Conservation (phyloP, 495 filamentous ascomycete genomes). For the Coniosporium apollinis region DNA sequence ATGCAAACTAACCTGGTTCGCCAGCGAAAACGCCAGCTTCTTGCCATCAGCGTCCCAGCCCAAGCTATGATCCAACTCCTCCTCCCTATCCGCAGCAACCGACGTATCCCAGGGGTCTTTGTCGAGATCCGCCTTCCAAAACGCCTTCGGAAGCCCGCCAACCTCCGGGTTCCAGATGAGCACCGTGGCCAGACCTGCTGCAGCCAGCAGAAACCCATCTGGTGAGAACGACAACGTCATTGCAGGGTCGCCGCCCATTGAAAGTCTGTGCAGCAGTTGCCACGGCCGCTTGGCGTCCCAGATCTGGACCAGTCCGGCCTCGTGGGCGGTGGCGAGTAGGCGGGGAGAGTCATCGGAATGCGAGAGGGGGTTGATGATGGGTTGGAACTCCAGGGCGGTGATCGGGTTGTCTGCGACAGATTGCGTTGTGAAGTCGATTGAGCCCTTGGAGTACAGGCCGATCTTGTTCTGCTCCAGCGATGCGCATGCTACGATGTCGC, state of each 20-base stretch:
- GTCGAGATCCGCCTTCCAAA: slow-evolving; percentile 17
- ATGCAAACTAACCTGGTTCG: slow-evolving; percentile 41
- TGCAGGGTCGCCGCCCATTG: slow-evolving; percentile 6
- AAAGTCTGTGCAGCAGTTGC: slow-evolving; percentile 5
- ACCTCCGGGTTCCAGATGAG: slow-evolving; percentile 18
- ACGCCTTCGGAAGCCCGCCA: slow-evolving; percentile 8
- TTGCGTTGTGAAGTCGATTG: slow-evolving; percentile 5
- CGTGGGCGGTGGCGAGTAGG: slow-evolving; percentile 1
- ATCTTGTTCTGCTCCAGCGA: slow-evolving; percentile 3
- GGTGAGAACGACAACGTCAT: slow-evolving; percentile 1
- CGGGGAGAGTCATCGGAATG: slow-evolving; percentile 1
- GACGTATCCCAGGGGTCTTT: slow-evolving; percentile 17
- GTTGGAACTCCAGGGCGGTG: slow-evolving; percentile 9
- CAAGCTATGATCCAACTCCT: slow-evolving; percentile 32
- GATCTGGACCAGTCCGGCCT: slow-evolving; percentile 4
- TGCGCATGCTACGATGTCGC: slow-evolving; percentile 10
- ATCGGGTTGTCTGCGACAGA: slow-evolving; percentile 7
- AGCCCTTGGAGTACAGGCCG: slow-evolving; percentile 5
- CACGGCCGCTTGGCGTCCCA: slow-evolving; percentile 11
- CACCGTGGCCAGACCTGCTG: background rate
- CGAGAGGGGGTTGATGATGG: background rate
- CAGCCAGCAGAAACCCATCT: slow-evolving; percentile 4
- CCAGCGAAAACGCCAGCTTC: slow-evolving; percentile 55
- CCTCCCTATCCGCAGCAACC: slow-evolving; percentile 29
- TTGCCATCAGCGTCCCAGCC: slow-evolving; percentile 65